These are phyloP conservation scores for Trichophyton verrucosum DNA, from an alignment of 2,329 filamentous ascomycete species.

Conservation along the genomic window DNA sequence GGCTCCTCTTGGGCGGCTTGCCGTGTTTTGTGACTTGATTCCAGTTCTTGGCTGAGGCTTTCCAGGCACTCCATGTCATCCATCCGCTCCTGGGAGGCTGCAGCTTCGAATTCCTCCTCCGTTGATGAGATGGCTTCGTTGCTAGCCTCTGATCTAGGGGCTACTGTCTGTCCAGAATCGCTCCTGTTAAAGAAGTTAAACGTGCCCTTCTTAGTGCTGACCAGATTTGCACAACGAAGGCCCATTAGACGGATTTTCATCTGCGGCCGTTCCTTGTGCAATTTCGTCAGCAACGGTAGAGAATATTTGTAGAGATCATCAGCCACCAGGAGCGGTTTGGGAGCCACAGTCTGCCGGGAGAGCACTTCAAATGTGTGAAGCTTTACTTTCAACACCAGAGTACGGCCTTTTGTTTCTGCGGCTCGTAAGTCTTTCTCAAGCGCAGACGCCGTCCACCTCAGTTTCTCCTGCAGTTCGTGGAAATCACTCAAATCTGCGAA, in stretches of 20 bases:
- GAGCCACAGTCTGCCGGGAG: constrained; percentile 65
- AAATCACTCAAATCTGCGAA: constrained; percentile 69
- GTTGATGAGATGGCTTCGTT: constrained; percentile 2
- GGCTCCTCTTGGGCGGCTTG: constrained; percentile 20
- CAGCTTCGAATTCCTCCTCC: constrained; percentile 18
- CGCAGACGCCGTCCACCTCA: constrained; percentile 70
- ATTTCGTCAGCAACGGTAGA: constrained; percentile 68
- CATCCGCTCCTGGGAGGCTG: constrained; percentile 47
- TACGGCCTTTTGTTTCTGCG: constrained; percentile 78
- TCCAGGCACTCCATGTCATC: constrained; percentile 52
- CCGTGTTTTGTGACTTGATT: constrained; percentile 2
- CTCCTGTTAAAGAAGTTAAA: constrained; percentile 70
- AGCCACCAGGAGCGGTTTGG: constrained; percentile 57
- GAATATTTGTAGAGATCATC: constrained; percentile 75
- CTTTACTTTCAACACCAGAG: constrained; percentile 83
- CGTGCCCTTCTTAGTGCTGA: constrained; percentile 69
- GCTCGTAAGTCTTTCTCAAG: constrained; percentile 72
- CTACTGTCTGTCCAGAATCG: constrained; percentile 21
- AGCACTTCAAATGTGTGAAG: constrained; percentile 86
- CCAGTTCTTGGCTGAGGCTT: constrained; percentile 46
- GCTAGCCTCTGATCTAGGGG: neutral
- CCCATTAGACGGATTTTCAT: constrained; percentile 80
- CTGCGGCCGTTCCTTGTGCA: constrained; percentile 69
- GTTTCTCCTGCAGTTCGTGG: constrained; percentile 57
- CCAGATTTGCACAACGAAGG: constrained; percentile 71